phyloP scores from a whole-genome alignment of 2,329 filamentous ascomycete genomes.

The Sporothrix brasiliensis region DNA sequence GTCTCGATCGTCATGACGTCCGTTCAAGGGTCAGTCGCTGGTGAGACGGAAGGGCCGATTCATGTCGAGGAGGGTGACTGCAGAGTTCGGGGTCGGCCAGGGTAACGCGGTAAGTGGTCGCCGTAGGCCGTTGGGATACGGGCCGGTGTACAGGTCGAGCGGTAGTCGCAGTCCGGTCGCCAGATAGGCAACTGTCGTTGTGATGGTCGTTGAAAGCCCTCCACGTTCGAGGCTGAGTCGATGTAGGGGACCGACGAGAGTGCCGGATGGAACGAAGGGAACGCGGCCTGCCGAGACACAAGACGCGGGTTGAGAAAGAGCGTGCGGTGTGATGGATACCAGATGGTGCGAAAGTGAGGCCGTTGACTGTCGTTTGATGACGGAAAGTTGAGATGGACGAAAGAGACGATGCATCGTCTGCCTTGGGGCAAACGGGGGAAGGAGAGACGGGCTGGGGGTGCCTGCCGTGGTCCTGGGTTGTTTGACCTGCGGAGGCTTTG shows the following conservation, averaged over 20 bases:
- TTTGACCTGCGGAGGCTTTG: constrained; percentile 1
- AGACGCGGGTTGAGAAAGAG: not conserved
- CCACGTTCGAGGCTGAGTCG: not conserved
- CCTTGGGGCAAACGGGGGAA: constrained; percentile 23
- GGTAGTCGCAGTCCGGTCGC: too few species aligned
- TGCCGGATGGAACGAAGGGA: not conserved
- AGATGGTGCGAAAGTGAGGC: not conserved
- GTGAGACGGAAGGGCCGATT: not conserved
- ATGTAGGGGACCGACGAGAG: not conserved
- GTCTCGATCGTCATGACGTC: constrained; percentile 53
- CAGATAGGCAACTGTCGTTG: not conserved
- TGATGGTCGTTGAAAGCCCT: not conserved
- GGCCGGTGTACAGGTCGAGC: too few species aligned
- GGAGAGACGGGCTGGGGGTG: constrained; percentile 20
- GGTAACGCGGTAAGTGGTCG: not conserved
- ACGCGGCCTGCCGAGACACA: not conserved
- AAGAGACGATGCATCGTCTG: constrained; percentile 20
- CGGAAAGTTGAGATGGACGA: constrained; percentile 1
- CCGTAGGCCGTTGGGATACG: not conserved
- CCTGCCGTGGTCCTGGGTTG: constrained; percentile 6
- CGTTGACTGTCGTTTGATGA: not conserved
- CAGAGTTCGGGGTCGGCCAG: not conserved
- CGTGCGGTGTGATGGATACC: not conserved
- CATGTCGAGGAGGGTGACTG: constrained; percentile 16
- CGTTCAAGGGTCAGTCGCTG: constrained; percentile 7